These are phyloP conservation scores for Cutaneotrichosporon sp. DNA, from an alignment of 1,284 basidiomycete genomes.

Conservation along the genomic window DNA sequence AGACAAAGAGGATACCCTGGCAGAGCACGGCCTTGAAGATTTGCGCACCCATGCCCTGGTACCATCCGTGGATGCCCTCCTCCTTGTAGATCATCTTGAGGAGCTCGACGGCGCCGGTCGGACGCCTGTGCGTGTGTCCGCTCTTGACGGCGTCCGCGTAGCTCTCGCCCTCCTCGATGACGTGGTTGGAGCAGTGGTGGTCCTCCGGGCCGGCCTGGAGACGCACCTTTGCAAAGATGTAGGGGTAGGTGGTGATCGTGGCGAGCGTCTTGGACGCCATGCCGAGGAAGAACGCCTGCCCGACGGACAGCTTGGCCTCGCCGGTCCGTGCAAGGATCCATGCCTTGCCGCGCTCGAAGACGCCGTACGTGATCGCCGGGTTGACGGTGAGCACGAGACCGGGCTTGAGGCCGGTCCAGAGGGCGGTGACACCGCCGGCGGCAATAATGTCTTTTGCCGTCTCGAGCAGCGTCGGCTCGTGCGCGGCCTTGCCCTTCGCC, in stretches of 20 bases:
- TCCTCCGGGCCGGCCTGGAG: slow-evolving; percentile 66
- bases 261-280: slow-evolving; percentile 93
- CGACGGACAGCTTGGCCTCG: slow-evolving; percentile 52
- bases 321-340: slow-evolving; percentile 25
- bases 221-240: slow-evolving; percentile 72
- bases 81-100: slow-evolving; percentile 67
- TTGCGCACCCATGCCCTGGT: slow-evolving; percentile 72
- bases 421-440: slow-evolving; percentile 85
- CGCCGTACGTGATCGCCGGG: slow-evolving; percentile 97
- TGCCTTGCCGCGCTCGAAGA: slow-evolving; percentile 83
- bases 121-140: slow-evolving; percentile 2
- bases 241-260: slow-evolving; percentile 68
- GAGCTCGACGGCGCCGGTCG: slow-evolving; percentile 48
- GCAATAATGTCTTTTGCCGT: slow-evolving; percentile 81
- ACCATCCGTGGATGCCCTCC: slow-evolving; percentile 84
- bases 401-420: slow-evolving; percentile 93
- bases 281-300: slow-evolving; percentile 80
- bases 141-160: slow-evolving; percentile 16
- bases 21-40: slow-evolving; percentile 59
- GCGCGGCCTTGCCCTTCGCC: slow-evolving; percentile 20
- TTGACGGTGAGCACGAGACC: slow-evolving; percentile 91
- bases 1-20: slow-evolving; percentile 52
- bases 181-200: slow-evolving; percentile 24
- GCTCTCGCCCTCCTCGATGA: background rate
- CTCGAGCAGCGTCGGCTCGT: slow-evolving; percentile 50